Base-by-base conservation (phyloP, 331 rosid genomes). In the Erythrophleum ivorense region DNA sequence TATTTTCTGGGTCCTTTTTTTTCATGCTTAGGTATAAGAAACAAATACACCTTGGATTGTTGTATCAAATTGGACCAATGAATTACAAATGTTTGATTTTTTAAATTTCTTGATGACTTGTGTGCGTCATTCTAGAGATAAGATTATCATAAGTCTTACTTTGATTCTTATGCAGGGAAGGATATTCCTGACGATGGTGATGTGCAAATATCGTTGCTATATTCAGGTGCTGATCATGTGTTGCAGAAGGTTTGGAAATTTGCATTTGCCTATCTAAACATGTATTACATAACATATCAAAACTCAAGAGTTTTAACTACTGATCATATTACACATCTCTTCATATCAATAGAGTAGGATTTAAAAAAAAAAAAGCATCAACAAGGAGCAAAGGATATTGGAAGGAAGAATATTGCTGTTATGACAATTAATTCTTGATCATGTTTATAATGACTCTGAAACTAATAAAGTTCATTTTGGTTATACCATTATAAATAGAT, bases 191-290 rank as follows among this genome's bases (percentile, higher is more conserved):
- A 87, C 82, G 94, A 87, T 83, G 83, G 82, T 58, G 90, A 83
- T 79, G 57, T 89, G 84, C 93, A 93, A 80, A 85, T 87, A 75
- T 80, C 71, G 55, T 84, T 90, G 94, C 91, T 85, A 78, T 76
- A 86, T 87, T 87, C 92, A 45, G 94, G 95, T 84, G 92, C 91
- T 78, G 99, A 92, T 87, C 88, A 87, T 34, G 91, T 91, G 75
- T 76, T 96, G 78, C 88, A 88, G 76, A 90, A 92, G 99, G 77
- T 73, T 38, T 55, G 67, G 78, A 40, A 74, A 10, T 15, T 38
- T 55, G 67, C 52, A 54, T 19, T 55, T 74, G 14, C 24, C 57
- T 74, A 55, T 74, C 54, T 40, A 5, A 38, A 55, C 31, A 12
- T 40, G 68, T 57, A 38, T 48, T 14, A 14, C 15, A 69, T 48